Base-by-base conservation (phyloP, 2,329 filamentous ascomycete species). In the Fusarium siculi region DNA sequence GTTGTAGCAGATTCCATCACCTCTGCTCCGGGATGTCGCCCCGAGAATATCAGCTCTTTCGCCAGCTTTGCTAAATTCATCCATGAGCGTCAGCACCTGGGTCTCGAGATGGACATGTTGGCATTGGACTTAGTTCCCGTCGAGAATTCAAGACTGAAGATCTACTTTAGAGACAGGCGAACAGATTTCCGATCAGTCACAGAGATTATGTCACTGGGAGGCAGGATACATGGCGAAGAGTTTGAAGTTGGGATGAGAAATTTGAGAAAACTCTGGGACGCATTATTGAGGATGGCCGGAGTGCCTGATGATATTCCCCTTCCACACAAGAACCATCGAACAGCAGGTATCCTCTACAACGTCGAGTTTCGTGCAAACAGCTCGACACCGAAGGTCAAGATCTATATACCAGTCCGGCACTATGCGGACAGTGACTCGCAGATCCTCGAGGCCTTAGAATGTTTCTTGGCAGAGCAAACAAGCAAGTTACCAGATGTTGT, bases 361-460 rank as follows among this genome's bases (percentile, higher is more conserved):
- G 67, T 80, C 44, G 81, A 82, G 60, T 69, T 82, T n/a, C 63
- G 54, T 23, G 53, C 68, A 12, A 57, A 64, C 14, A 66, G 43
- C 14, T 21, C 36, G 10, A 19, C 28, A 1, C 81, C 81, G 1
- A 74, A 70, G 16, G 66, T 76, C 2, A 82, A 82, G 66, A 68
- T 79, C 4, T 82, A 83, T 52, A 68, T 83, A 25, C 81, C 81
- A 3, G 81, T 81, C 0, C 74, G 80, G 2, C 81, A 83, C 60
- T 83, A 82, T 44, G 75, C 74, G 1, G 16, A 62, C 2, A 70
- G 9, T 9, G 69, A 75, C n/a, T 18, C 37, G 3, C 64, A 69
- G 9, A 21, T 67, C 14, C 28, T 71, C 2, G n/a, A 34, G 7
- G 63, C 53, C 4, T 3, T 68, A 21, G 15, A 5, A 4, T 11